phyloP scores from a whole-genome alignment of 2,329 filamentous ascomycete species.

The Zopfia rhizophila region DNA sequence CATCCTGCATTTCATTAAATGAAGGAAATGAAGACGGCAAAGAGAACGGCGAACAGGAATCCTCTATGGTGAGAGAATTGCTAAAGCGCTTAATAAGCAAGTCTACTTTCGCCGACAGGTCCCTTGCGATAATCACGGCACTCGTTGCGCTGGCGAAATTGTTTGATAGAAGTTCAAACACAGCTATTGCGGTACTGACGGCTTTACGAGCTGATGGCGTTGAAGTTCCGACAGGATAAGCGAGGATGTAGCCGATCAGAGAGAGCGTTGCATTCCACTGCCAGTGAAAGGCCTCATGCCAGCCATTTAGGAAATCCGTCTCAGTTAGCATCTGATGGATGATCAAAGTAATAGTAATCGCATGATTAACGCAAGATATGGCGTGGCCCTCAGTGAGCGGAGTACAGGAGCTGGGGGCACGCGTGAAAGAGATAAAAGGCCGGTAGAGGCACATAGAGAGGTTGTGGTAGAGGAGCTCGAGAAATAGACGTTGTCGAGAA shows the following conservation, averaged over 20 bases:
- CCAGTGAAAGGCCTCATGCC: conserved; percentile 55
- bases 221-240: conserved; percentile 45
- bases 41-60: neutral
- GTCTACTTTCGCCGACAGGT: conserved; percentile 43
- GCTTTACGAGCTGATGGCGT: conserved; percentile 43
- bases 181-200: conserved; percentile 46
- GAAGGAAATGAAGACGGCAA: neutral
- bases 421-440: conserved; percentile 33
- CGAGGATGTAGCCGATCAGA: conserved; percentile 55
- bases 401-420: conserved; percentile 1
- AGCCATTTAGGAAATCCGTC: conserved; percentile 37
- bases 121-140: conserved; percentile 46
- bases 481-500: conserved; percentile 25
- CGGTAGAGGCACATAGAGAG: conserved; percentile 33
- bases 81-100: conserved; percentile 23
- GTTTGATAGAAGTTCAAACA: conserved; percentile 51
- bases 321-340: conserved; percentile 29
- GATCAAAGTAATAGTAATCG: conserved; percentile 30
- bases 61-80: conserved; percentile 1
- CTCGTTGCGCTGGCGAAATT: conserved; percentile 43
- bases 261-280: conserved; percentile 57
- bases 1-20: no score
- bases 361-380: conserved; percentile 29
- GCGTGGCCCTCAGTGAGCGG: conserved; percentile 23
- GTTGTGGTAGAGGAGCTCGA: conserved; percentile 41